phyloP scores from a whole-genome alignment of 257 asterid genomes.

The Fraxinus pennsylvanica region DNA sequence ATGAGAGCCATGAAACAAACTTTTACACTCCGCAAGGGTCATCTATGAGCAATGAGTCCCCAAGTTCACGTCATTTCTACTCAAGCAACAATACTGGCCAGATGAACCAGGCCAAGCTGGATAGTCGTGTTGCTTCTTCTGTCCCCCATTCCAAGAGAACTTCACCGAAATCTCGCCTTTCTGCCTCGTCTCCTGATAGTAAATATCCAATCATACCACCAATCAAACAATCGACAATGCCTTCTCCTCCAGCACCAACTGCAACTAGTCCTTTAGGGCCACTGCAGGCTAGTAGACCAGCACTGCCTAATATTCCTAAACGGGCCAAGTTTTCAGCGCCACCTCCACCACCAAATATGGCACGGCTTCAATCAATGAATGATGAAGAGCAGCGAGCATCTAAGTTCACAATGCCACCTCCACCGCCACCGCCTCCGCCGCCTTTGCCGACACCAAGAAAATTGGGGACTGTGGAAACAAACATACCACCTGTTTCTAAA shows the following conservation, averaged over 20 bases:
- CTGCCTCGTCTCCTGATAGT: constrained; percentile 57
- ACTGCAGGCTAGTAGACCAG: constrained; percentile 33
- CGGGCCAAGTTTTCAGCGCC: constrained; percentile 73
- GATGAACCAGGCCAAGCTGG: constrained; percentile 27
- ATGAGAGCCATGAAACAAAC: constrained; percentile 72
- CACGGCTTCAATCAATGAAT: constrained; percentile 61
- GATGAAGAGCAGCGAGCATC: constrained; percentile 42
- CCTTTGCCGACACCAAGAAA: constrained; percentile 40
- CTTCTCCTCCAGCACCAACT: constrained; percentile 39
- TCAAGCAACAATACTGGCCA: too few relatives aligned
- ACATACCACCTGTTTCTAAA: constrained; percentile 33
- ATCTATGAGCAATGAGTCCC: constrained; percentile 69
- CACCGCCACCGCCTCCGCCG: constrained; percentile 22
- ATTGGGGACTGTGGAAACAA: constrained; percentile 35
- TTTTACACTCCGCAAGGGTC: constrained; percentile 97
- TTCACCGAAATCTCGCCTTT: constrained; percentile 77
- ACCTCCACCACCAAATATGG: constrained; percentile 85
- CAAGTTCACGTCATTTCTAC: constrained; percentile 44
- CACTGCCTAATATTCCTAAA: constrained; percentile 49
- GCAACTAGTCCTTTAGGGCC: constrained; percentile 31
- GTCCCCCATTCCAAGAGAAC: constrained; percentile 80
- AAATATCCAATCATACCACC: constrained; percentile 75
- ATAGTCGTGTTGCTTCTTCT: constrained; percentile 25
- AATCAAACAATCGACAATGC: constrained; percentile 54
- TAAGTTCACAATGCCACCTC: constrained; percentile 43